A percentile compares a stretch with the other conserved stretches of the same genome.
phyloP scores from a whole-genome alignment of 768 basidiomycete species.

The Podaxis sp. region DNA sequence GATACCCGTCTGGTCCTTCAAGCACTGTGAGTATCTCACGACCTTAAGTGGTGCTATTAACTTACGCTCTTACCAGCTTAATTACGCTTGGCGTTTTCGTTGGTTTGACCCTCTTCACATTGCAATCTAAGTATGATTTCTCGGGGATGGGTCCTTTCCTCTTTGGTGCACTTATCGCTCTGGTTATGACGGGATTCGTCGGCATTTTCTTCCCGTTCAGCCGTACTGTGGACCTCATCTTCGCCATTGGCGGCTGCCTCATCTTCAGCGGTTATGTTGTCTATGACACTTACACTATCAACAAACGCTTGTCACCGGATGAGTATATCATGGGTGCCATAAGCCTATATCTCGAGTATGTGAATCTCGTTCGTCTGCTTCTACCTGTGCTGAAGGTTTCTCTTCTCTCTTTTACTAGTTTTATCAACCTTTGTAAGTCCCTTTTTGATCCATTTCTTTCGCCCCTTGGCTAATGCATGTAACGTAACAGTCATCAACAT shows the following conservation, averaged over 20 bases:
- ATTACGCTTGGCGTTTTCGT: conserved; percentile 93
- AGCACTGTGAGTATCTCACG: conserved; percentile 59
- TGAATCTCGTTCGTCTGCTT: conserved; percentile 20
- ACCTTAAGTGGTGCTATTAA: not conserved
- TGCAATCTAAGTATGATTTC: conserved; percentile 98
- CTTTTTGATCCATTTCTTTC: not conserved
- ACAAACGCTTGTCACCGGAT: conserved; percentile 84
- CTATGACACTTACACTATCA: conserved; percentile 90
- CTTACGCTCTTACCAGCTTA: conserved; percentile 39
- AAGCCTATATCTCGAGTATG: conserved; percentile 91
- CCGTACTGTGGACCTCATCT: conserved; percentile 77
- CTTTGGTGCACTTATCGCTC: conserved; percentile 78
- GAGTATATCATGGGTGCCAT: conserved; percentile 92
- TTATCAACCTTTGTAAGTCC: conserved; percentile 81
- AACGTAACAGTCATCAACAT: conserved; percentile 69
- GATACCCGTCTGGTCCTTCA: conserved; percentile 76
- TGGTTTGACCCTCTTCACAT: conserved; percentile 90
- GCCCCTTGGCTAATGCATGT: conserved; percentile 12
- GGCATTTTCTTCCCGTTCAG: conserved; percentile 86
- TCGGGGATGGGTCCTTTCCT: conserved; percentile 89
- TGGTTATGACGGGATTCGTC: conserved; percentile 79
- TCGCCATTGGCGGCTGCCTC: conserved; percentile 73
- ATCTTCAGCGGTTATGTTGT: conserved; percentile 90
- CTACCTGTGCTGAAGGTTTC: conserved; percentile 16
- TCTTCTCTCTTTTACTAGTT: conserved; percentile 40